Base-by-base conservation (phyloP, 2,329 filamentous ascomycete species). In the Talaromyces verruculosus region DNA sequence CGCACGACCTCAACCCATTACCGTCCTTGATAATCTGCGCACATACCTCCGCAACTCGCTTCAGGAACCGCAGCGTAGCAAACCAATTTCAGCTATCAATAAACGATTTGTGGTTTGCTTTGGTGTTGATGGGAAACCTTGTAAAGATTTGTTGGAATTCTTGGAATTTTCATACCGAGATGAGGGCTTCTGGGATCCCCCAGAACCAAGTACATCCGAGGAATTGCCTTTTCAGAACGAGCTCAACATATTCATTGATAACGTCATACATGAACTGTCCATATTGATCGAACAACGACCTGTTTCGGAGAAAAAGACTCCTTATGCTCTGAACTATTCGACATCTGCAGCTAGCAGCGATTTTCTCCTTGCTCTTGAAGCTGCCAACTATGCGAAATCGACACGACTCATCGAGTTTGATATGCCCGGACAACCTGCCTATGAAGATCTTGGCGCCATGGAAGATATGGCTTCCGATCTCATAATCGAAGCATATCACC, bases 81-180 rank as follows among this genome's bases (percentile, higher is more conserved):
- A 83, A 69, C 76, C 80, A 53, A 88, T 91, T 69, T 84, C 84
- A 5, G 78, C 83, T 7, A 75, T 83, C 17, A 91, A 91, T 72
- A 88, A 88, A 72, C 84, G 85, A 65, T 91, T 89, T 69, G 80
- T 86, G 70, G 81, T 86, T 67, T 84, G 84, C 1, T 89, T 90
- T 73, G 88, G 87, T 10, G 78, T 83, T 49, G 86, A 89, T 51
- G 80, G 80, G 41, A 70, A 65, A 45, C 74, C 79, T 59, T 91
- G 88, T 72, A 81, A 83, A 69, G 78, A 81, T 11, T 73, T 91
- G 33, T 77, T 91, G 19, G 78, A 83, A 64, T 84, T 82, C 55
- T 73, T 90, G 39, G 87, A 85, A 1, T 91, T 91, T 71, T 78
- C 72, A 30, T 77, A 73, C 41, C 77, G 79, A 68, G 73, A 75